Conservation (phyloP, 345 rosid species). For the Sisymbrium altissimum region DNA sequence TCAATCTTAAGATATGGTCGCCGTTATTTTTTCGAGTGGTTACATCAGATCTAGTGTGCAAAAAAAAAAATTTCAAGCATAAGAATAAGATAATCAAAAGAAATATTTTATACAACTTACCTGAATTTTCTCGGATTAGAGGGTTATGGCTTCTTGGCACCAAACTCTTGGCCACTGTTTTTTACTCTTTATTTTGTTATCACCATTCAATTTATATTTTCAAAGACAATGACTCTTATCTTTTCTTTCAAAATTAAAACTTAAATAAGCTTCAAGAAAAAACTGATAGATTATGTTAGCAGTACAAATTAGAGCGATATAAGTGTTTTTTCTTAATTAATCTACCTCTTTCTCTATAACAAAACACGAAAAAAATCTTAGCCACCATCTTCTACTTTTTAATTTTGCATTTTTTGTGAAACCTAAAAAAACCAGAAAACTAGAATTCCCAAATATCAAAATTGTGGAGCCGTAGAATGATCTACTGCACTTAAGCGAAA, state of each 20-base stretch:
- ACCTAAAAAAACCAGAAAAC: too few relatives aligned
- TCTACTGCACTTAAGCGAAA: too few relatives aligned
- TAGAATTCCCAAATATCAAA: too few relatives aligned
- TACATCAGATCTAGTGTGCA: background rate
- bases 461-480: too few relatives aligned
- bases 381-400: too few relatives aligned
- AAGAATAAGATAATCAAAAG: background rate
- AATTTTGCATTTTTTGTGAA: too few relatives aligned
- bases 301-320: too few relatives aligned
- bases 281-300: too few relatives aligned
- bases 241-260: background rate
- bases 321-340: too few relatives aligned
- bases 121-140: background rate
- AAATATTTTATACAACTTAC: background rate
- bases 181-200: background rate
- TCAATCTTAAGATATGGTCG: background rate
- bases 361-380: too few relatives aligned
- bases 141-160: background rate
- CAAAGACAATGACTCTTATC: background rate
- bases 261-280: too few relatives aligned
- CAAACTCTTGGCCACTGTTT: background rate
- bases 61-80: background rate
- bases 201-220: background rate
- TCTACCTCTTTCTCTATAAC: too few relatives aligned
- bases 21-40: background rate